Evolutionary conservation across 2,329 filamentous ascomycete genomes (phyloP).

Genomic region (Diaporthe ilicicola): DNA sequence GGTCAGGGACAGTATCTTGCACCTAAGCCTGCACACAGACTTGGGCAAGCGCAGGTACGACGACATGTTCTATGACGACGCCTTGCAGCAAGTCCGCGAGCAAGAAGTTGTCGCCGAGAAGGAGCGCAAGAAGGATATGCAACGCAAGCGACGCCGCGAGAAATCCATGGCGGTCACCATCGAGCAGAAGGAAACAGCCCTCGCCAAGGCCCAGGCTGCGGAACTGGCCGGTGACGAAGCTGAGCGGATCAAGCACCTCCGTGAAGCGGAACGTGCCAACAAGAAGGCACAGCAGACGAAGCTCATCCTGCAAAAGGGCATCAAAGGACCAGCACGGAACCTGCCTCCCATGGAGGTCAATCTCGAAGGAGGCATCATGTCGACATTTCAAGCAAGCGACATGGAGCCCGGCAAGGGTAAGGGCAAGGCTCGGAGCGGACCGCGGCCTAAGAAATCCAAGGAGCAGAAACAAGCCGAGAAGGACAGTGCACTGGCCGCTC

Average conservation of each 20-base stretch:
- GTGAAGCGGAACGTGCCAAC: constrained; percentile 87
- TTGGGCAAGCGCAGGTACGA: constrained; percentile 80
- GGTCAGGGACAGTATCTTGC: constrained; percentile 64
- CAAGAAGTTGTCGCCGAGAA: constrained; percentile 94
- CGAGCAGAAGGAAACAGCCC: constrained; percentile 85
- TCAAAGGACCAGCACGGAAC: constrained; percentile 76
- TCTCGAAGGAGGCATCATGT: constrained; percentile 85
- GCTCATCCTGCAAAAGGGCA: constrained; percentile 84
- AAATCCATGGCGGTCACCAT: constrained; percentile 95
- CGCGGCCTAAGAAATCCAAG: constrained; percentile 89
- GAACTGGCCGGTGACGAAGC: constrained; percentile 71
- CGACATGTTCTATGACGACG: constrained; percentile 79
- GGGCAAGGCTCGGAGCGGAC: constrained; percentile 64
- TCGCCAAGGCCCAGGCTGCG: constrained; percentile 79
- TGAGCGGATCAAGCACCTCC: constrained; percentile 81
- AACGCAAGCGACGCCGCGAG: constrained; percentile 92
- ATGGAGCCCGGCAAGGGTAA: constrained; percentile 60
- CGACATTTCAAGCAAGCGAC: constrained; percentile 79
- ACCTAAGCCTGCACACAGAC: constrained; percentile 73
- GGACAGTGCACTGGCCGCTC: constrained; percentile 84
- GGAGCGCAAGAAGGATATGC: constrained; percentile 99
- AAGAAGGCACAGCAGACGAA: constrained; percentile 94
- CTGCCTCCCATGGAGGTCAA: constrained; percentile 79
- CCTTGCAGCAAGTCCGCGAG: constrained; percentile 85
- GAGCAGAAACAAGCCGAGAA: constrained; percentile 83